Percentiles rank a stretch among this genome's conserved stretches.
Conservation (phyloP, 306 rosid species). For the Trifolium subterraneum region DNA sequence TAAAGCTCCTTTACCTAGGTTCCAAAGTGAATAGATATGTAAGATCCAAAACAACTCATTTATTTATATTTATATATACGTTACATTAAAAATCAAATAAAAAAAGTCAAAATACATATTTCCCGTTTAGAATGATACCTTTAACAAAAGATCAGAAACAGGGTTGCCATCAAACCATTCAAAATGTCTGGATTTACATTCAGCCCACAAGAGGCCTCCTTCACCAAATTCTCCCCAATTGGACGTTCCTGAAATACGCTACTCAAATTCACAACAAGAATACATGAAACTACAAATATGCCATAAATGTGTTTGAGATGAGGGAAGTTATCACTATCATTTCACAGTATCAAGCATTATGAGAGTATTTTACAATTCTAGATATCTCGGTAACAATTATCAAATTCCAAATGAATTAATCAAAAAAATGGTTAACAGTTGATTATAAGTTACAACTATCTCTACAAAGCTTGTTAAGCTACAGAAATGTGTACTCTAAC, state of each 20-base stretch:
- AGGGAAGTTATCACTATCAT: not conserved
- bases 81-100: slow-evolving; percentile 4
- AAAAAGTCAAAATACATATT: slow-evolving; percentile 10
- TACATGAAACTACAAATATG: slow-evolving; percentile 17
- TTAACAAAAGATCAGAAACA: slow-evolving; percentile 63
- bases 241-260: slow-evolving; percentile 62
- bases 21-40: slow-evolving; percentile 19
- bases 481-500: slow-evolving; percentile 1
- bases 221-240: slow-evolving; percentile 95
- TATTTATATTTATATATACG: not conserved
- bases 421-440: not conserved
- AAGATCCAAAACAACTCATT: slow-evolving; percentile 23
- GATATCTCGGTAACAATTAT: slow-evolving; percentile 15
- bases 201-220: slow-evolving; percentile 98
- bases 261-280: slow-evolving; percentile 18
- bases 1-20: slow-evolving; percentile 87
- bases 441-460: not conserved
- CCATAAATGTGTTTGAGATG: not conserved
- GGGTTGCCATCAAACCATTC: slow-evolving; percentile 95
- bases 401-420: slow-evolving; percentile 1
- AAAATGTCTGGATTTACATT: slow-evolving; percentile 81
- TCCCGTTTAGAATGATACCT: slow-evolving; percentile 55
- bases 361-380: not conserved
- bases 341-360: not conserved
- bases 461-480: not conserved